Base-by-base conservation (phyloP, 192 early-diverging fungal genomes). In the Backusella circina region DNA sequence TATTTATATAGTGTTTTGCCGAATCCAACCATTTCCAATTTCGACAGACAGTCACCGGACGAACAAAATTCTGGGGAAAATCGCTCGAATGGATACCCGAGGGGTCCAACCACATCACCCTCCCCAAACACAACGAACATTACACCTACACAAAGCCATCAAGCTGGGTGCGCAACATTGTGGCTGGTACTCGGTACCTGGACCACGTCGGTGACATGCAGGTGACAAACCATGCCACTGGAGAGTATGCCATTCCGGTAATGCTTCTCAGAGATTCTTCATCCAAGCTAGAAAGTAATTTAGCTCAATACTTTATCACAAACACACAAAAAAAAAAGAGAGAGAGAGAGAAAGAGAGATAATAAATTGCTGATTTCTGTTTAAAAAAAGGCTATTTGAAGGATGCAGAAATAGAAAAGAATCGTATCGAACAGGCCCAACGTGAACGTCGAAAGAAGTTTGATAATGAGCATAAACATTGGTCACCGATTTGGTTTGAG, bases 51-150 rank as follows among this genome's bases (percentile, higher is more conserved):
- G 93, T 90, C 67, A 86, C 91, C 18, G 90, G 94, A 36, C 95
- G 94, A 85, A 93, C 89, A 81, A 96, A 94, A 81, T 99, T 98
- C 84, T 99, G 97, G 97, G 97, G 97, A n/a, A 37, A 68, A 36
- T 70, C 44, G 0, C 85, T 91, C 89, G 97, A 98, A 82, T 79
- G 97, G 33, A 92, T 92, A 39, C 90, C 93, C 37, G 86, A 88
- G 23, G 95, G 95, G 10, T 92, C 91, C 6, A 91, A 93, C 30
- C 93, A 97, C 72, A 86, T 98, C 39, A 78, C 84, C 75, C 85
- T 98, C 39, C 82, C 80, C 5, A 80, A 84, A 23, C 78, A 86
- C 39, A 82, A 82, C 32, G 95, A 98, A 50, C 92, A 96, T 65
- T 95, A 90, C 70, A 91, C 91, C 0, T 97, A 91, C 85, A 83